phyloP scores from a whole-genome alignment of 495 filamentous ascomycete species.

The Penicillium paradoxum region DNA sequence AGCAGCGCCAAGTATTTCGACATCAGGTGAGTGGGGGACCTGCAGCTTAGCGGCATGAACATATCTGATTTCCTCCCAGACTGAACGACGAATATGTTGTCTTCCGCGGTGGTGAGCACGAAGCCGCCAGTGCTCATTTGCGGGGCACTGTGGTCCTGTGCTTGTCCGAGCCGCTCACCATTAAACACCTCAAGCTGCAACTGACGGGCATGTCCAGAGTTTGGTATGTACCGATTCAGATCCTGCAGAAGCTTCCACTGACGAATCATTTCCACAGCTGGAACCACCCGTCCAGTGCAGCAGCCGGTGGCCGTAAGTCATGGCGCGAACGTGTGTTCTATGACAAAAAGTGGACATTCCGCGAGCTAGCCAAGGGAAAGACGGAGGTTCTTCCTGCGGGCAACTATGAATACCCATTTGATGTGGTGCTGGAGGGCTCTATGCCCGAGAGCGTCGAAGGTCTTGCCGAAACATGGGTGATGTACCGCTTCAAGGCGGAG shows the following conservation, averaged over 20 bases:
- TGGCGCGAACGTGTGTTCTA: constrained; percentile 54
- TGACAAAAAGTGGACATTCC: constrained; percentile 52
- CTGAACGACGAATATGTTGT: constrained; percentile 76
- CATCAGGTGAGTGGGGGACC: constrained; percentile 42
- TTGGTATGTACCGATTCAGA: constrained; percentile 46
- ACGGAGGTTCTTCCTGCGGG: constrained; percentile 63
- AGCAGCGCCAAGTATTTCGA: constrained; percentile 53
- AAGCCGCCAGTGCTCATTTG: constrained; percentile 69
- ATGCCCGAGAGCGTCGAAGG: constrained; percentile 88
- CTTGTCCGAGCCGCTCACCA: constrained; percentile 59
- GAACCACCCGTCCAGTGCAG: constrained; percentile 43
- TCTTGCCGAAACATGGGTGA: constrained; percentile 69
- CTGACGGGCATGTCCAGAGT: constrained; percentile 67
- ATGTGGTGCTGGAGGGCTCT: constrained; percentile 68
- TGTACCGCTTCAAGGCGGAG: constrained; percentile 84
- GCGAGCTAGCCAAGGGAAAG: constrained; percentile 43
- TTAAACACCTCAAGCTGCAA: constrained; percentile 67
- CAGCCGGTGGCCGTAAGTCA: constrained; percentile 41
- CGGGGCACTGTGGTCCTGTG: constrained; percentile 74
- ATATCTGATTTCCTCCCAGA: constrained; percentile 37
- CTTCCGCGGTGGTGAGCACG: constrained; percentile 68
- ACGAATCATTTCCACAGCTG: constrained; percentile 30
- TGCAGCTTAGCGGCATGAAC: not conserved
- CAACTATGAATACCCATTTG: constrained; percentile 90
- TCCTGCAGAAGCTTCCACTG: not conserved